Evolutionary conservation across 148 eudicot genomes (phyloP), one percentile per base, ranked within the genome.

Genomic region (Arctostaphylos glauca): DNA sequence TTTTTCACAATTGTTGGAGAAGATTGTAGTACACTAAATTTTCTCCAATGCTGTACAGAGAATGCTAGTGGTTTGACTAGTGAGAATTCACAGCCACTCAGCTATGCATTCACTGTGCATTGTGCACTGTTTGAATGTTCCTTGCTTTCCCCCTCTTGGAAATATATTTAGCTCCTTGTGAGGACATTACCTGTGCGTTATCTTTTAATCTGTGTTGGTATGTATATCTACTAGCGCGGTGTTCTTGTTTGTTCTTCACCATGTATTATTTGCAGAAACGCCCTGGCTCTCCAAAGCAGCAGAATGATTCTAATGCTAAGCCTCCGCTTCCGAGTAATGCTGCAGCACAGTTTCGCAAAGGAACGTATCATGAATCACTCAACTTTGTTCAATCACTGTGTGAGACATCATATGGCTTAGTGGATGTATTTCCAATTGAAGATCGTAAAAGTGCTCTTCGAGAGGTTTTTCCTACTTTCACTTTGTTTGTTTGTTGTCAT

Each of bases 341-440:
- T 80, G 89, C 87, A 67, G 86, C 98, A 64, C 93, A 92, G 86
- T 92, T 92, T 75, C 95, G 99, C 67, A 96, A 94, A 86, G 99
- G 98, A 83, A 92, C 97, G 73, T 96, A 96, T 86, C 98, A 96
- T 21, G 94, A 92, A 86, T 96, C 99, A 38, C 88, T 96, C 75
- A 98, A 96, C 87, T 96, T 94, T 87, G 99, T 96, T 78, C 94
- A 90, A 43, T 91, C 95, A 46, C 87, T 96, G 38, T 94, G 99
- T 92, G 99, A 96, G 68, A 96, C 97, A 50, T 96, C 99, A 54
- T 96, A 93, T 84, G 99, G 97, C 84, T 91, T 96, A 84, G 93
- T 96, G 80, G 99, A 96, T 78, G 93, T 94, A 43, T 96, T 94
- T 91, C 99, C 98, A 13, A 68, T 93, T 80, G 99, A 94, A 88